Evolutionary conservation across 805 yeast species (phyloP), one percentile per base, ranked within the genome.

Genomic region (Metschnikowia dekortorum): DNA sequence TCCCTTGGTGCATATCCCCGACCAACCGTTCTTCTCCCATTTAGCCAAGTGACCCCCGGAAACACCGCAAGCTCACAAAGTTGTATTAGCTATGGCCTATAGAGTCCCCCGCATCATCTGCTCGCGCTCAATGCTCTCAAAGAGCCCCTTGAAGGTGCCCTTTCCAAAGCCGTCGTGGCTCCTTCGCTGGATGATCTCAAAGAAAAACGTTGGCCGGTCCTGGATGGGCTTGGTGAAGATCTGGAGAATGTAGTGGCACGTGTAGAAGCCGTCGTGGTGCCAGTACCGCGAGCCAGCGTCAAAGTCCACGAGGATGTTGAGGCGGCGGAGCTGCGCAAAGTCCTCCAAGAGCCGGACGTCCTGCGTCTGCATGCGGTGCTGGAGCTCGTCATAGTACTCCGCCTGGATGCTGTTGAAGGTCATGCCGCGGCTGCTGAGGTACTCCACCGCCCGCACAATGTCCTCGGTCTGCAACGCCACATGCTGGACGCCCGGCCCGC

Each of bases 81-180:
- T 18, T 22, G 22, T 22, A 22, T 30, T 30, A 30, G 32, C 32
- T 30, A 30, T 30, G 32, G 34, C 36, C 16, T 42, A 42, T 10
- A 82, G 65, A 13, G 88, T 88, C 1, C 96, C 96, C 46, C 96
- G 78, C 46, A 67, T 61, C 50, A 64, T 73, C 63, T 89, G 96
- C 56, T 87, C 91, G n/a, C 75, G 75, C 64, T 89, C 96, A 50
- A 89, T 82, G 6, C 86, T 80, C 61, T 88, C 91, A 61, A 87
- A 89, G 36, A 89, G 69, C 0, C 94, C 87, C 63, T 82, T 85
- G 70, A 89, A 89, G 53, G 90, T 89, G 1, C 96, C 96, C 45
- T 89, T 89, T 1, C 96, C 96, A 67, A 89, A 89, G 0, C 96
- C 96, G 53, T 84, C 78, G 63, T 87, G 91, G 60, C 87, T 85